Evolutionary conservation across 768 basidiomycete genomes (phyloP).

Genomic region (Floccularia luteovirens): DNA sequence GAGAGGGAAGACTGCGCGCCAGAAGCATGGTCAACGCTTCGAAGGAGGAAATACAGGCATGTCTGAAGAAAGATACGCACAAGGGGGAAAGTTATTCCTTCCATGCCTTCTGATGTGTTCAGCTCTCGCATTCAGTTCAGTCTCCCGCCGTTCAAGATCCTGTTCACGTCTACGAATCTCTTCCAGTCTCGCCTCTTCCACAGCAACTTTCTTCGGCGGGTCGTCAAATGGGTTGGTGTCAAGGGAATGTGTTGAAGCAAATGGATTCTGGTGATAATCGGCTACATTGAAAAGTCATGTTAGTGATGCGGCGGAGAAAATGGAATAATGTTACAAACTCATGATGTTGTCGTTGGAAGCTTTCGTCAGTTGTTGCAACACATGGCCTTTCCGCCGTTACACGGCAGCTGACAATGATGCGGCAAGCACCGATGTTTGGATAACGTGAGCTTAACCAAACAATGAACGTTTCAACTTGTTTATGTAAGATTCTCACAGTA

Average conservation of each 20-base stretch:
- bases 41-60: too few species aligned
- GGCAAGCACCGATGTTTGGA: slow-evolving; percentile 9
- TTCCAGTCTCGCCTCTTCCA: slow-evolving; percentile 39
- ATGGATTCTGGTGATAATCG: slow-evolving; percentile 62
- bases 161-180: slow-evolving; percentile 73
- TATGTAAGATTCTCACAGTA: too few species aligned
- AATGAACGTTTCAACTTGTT: background rate
- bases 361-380: background rate
- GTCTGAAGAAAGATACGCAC: slow-evolving; percentile 26
- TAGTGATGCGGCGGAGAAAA: slow-evolving; percentile 5
- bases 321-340: slow-evolving; percentile 18
- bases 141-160: slow-evolving; percentile 75
- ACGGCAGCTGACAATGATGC: slow-evolving; percentile 1
- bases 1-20: slow-evolving; percentile 76
- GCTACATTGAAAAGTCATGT: slow-evolving; percentile 10
- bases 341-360: slow-evolving; percentile 17
- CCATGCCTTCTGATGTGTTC: slow-evolving; percentile 69
- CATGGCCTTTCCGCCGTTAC: background rate
- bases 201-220: slow-evolving; percentile 36
- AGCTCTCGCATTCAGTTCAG: slow-evolving; percentile 60
- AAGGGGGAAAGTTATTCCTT: slow-evolving; percentile 91
- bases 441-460: slow-evolving; percentile 3
- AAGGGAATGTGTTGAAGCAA: slow-evolving; percentile 78
- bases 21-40: slow-evolving; percentile 10
- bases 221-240: slow-evolving; percentile 91